A percentile compares a stretch with the other conserved stretches of the same genome.
Evolutionary conservation across 2,329 filamentous ascomycete genomes (phyloP).

Genomic region (Xylaria sp.): DNA sequence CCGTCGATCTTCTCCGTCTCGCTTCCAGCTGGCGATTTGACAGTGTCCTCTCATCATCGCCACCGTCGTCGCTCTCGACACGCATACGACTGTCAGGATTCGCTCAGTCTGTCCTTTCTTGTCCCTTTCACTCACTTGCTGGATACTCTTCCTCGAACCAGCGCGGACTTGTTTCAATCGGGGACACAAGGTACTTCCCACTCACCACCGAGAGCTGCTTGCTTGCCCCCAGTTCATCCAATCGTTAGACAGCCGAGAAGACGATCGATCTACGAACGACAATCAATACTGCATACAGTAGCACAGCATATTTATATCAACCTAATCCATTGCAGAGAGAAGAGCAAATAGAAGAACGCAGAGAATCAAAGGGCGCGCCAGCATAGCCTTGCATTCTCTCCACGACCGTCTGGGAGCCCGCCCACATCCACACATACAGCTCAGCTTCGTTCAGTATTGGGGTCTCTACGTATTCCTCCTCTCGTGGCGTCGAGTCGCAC

Average conservation of each 20-base stretch:
- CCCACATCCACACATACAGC: neutral
- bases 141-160: neutral
- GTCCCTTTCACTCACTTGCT: neutral
- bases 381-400: neutral
- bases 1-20: slow-evolving; percentile 34
- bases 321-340: neutral
- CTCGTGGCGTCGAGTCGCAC: slow-evolving; percentile 23
- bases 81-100: slow-evolving; percentile 8
- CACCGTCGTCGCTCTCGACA: neutral
- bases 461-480: slow-evolving; percentile 9
- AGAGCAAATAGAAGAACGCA: neutral
- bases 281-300: slow-evolving; percentile 8
- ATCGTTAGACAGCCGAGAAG: slow-evolving; percentile 15
- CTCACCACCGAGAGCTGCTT: slow-evolving; percentile 4
- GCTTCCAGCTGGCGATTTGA: slow-evolving; percentile 16
- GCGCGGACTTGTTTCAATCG: slow-evolving; percentile 11
- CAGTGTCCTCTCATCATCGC: slow-evolving; percentile 19
- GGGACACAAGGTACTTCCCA: neutral
- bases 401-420: neutral
- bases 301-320: neutral
- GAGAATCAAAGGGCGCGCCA: neutral
- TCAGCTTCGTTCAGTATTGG: slow-evolving; percentile 10
- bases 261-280: slow-evolving; percentile 5
- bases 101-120: slow-evolving; percentile 12
- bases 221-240: slow-evolving; percentile 18